A percentile compares a stretch with the other conserved stretches of the same genome.
Evolutionary conservation across 2,329 filamentous ascomycete genomes (phyloP).

Genomic region (Grosmannia penicillata): DNA sequence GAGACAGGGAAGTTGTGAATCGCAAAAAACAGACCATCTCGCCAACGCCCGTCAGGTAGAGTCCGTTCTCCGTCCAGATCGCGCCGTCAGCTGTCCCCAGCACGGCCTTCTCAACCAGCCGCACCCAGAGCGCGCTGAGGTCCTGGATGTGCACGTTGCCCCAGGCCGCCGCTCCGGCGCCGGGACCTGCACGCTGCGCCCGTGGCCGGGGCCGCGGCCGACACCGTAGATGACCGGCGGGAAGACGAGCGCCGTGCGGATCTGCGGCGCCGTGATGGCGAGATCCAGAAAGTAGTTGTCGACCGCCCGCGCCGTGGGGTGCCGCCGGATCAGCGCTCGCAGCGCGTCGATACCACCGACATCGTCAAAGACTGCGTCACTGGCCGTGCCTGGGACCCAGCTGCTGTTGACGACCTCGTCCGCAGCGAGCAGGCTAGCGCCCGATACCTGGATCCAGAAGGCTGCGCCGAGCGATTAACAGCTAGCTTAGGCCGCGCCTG

Average conservation of each 20-base stretch:
- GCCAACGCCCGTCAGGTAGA: not conserved
- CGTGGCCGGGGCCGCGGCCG: not conserved
- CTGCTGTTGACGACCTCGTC: not conserved
- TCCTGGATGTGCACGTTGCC: slow-evolving; percentile 1
- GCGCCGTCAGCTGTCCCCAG: not conserved
- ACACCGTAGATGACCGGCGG: not conserved
- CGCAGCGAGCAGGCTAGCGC: not conserved
- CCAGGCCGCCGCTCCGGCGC: not conserved
- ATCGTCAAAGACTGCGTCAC: not conserved
- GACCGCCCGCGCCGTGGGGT: not conserved
- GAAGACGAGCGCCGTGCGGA: not conserved
- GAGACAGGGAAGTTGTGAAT: no score
- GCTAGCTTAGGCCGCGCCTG: no score
- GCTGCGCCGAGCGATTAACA: no score
- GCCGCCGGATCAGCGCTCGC: not conserved
- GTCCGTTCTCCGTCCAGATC: not conserved
- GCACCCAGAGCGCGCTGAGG: not conserved
- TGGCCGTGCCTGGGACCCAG: not conserved
- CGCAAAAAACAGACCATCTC: not conserved
- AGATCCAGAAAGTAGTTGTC: slow-evolving; percentile 2
- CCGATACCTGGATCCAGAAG: slow-evolving; percentile 1
- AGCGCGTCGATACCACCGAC: not conserved
- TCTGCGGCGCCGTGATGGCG: not conserved
- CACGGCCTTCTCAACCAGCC: not conserved
- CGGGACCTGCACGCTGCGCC: slow-evolving; percentile 1